A percentile compares a stretch with the other conserved stretches of the same genome.
These are phyloP conservation scores for Aotearoamyces nothofagi DNA, from an alignment of 2,329 filamentous ascomycete species.

Conservation along the genomic window DNA sequence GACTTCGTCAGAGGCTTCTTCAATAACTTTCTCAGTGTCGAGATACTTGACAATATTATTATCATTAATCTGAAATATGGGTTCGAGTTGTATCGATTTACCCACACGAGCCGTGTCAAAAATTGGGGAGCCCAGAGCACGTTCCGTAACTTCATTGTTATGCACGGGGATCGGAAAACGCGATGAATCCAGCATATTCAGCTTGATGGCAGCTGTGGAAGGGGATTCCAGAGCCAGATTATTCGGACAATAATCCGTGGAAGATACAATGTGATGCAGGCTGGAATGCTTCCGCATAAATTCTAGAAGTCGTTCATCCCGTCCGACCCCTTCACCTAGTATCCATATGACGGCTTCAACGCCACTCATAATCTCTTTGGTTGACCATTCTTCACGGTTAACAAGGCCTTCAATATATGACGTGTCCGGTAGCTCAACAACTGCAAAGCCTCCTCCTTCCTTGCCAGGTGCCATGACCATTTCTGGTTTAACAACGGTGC, in stretches of 20 bases:
- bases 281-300: conserved; percentile 52
- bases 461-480: conserved; percentile 64
- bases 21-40: conserved; percentile 26
- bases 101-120: conserved; percentile 13
- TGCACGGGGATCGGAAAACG: conserved; percentile 60
- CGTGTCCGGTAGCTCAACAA: conserved; percentile 62
- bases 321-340: conserved; percentile 51
- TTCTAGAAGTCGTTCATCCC: conserved; percentile 43
- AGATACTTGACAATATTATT: conserved; percentile 32
- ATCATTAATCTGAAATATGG: conserved; percentile 22
- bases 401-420: conserved; percentile 59
- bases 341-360: conserved; percentile 68
- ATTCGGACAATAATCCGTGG: conserved; percentile 61
- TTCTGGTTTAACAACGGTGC: conserved; percentile 60
- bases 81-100: conserved; percentile 13
- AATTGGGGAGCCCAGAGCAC: conserved; percentile 1
- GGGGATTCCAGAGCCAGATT: conserved; percentile 54
- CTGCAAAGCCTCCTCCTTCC: conserved; percentile 57
- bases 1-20: conserved; percentile 26
- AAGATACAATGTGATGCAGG: conserved; percentile 64
- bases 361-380: conserved; percentile 46
- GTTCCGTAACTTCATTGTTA: conserved; percentile 25
- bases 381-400: conserved; percentile 56
- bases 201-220: conserved; percentile 48
- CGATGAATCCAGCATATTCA: conserved; percentile 57